Conservation (phyloP, 2,329 filamentous ascomycete species). For the Paramyrothecium sp. region DNA sequence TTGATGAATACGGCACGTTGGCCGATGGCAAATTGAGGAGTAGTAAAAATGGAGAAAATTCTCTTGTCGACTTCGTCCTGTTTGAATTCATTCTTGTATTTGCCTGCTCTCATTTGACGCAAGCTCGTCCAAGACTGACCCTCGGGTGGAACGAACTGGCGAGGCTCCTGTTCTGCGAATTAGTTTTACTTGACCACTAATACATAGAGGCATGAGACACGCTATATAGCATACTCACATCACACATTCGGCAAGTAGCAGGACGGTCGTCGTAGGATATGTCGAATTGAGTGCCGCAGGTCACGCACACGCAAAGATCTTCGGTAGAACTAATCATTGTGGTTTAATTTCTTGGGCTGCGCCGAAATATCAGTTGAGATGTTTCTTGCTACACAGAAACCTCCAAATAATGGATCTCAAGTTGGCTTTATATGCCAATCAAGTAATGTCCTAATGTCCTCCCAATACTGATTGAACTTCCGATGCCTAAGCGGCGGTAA, state of each 20-base stretch:
- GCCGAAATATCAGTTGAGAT: no score
- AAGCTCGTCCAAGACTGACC: background rate
- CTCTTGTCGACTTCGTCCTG: background rate
- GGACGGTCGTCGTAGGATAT: background rate
- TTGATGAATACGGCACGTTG: background rate
- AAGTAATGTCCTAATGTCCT: background rate
- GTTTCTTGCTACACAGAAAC: no score
- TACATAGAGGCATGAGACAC: background rate
- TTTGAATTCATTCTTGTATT: background rate
- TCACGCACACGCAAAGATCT: background rate
- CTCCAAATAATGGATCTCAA: background rate
- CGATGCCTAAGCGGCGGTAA: background rate
- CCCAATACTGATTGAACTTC: background rate
- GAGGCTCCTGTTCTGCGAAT: background rate
- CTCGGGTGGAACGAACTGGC: background rate
- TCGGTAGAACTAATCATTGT: background rate
- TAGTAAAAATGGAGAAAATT: background rate
- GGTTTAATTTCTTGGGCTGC: background rate
- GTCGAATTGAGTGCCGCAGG: background rate
- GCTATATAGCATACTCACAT: background rate
- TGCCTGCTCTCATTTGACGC: background rate
- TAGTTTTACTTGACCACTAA: background rate
- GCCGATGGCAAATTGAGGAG: background rate
- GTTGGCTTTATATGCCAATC: background rate
- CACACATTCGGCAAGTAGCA: background rate